These are phyloP conservation scores for Apiosordaria backusii DNA, from an alignment of 495 filamentous ascomycete genomes.

Conservation along the genomic window DNA sequence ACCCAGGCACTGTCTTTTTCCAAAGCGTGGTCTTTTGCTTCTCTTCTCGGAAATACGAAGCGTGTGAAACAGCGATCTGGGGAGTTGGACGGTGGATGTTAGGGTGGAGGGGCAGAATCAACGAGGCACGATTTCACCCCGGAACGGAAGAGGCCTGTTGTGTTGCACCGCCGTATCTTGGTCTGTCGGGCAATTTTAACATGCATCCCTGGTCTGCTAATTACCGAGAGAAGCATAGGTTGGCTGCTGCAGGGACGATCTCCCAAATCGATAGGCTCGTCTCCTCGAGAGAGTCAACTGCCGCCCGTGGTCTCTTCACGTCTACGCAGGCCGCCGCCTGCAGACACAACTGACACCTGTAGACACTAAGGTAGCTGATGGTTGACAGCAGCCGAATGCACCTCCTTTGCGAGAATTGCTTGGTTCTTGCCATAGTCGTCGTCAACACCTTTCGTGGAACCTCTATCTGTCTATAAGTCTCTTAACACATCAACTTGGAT, in stretches of 20 bases:
- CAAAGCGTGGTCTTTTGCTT: neutral
- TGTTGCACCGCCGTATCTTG: neutral
- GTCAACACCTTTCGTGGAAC: neutral
- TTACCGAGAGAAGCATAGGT: slow-evolving; percentile 6
- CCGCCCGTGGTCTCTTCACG: neutral
- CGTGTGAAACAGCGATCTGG: neutral
- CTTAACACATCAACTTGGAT: neutral
- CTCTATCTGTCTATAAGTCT: neutral
- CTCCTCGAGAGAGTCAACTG: neutral
- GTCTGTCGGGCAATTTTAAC: slow-evolving; percentile 9
- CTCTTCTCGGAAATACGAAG: slow-evolving; percentile 4
- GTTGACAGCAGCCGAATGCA: neutral
- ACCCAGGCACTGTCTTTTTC: neutral
- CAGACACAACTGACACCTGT: slow-evolving; percentile 1
- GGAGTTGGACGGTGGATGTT: neutral
- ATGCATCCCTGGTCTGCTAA: neutral
- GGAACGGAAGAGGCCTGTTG: neutral
- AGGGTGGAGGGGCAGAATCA: neutral
- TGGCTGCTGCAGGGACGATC: slow-evolving; percentile 5
- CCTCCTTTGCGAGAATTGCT: neutral
- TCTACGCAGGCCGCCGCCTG: neutral
- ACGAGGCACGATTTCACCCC: neutral
- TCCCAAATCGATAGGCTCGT: neutral
- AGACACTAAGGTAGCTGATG: slow-evolving; percentile 1
- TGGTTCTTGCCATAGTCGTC: neutral